Base-by-base conservation (phyloP, 2,329 filamentous ascomycete species). In the Fusarium concolor region DNA sequence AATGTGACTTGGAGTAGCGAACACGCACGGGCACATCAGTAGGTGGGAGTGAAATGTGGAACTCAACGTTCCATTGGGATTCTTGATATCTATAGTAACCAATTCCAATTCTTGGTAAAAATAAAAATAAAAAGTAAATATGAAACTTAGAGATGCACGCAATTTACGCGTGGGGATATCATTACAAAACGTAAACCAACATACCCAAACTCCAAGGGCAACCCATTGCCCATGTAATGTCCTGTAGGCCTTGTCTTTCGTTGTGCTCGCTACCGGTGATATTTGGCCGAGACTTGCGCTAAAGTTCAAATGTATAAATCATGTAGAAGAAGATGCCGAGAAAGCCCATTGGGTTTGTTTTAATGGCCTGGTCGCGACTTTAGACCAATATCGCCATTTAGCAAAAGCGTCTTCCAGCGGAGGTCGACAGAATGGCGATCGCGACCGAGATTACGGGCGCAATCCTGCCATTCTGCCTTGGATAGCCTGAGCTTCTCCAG, bases 401-500 rank as follows among this genome's bases (percentile, higher is more conserved):
- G 77, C 77, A 90, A 84, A 35, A 91, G 79, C 56, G 84, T 89
- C 80, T 86, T 88, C 89, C 89, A 91, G 70, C 89, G 80, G 50
- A 84, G 80, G 41, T 84, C 85, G 44, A 90, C 80, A 61, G 83
- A 86, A 59, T 83, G 80, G 51, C 86, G 81, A 77, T 90, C 87
- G 71, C 85, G 87, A 64, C 89, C 88, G 10, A 91, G 80, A 68
- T 82, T 88, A 61, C 87, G 82, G 42, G 88, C 89, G 76, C 88
- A 90, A 74, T 91, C 88, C 61, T 89, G 86, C 89, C 88, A 90
- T 59, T 91, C 88, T 50, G 84, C 82, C 77, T 87, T 89, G 70
- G 84, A 85, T 22, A 91, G 81, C 77, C 86, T 86, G 56, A 91
- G 81, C 79, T 90, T 90, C 75, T 89, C 87, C 8, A 91, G 80